Evolutionary conservation across 2,329 filamentous ascomycete species (phyloP).

Genomic region (Diaporthe citriasiana): DNA sequence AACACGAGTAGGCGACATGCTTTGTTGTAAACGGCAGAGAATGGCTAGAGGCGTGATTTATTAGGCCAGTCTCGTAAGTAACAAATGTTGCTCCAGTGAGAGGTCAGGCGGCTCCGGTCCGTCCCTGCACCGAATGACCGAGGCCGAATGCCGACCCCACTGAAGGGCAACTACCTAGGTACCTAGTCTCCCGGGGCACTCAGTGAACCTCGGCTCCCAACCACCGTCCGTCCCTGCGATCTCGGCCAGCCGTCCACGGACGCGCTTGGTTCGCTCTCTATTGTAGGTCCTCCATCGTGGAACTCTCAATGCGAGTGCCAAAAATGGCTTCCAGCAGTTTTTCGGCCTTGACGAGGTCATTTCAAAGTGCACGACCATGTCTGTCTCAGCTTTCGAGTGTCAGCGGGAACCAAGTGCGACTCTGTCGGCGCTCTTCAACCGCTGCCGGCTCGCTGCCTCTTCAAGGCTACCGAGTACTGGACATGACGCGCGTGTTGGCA

Average conservation of each 20-base stretch:
- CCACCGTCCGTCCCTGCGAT: slow-evolving; percentile 7
- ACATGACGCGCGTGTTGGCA: slow-evolving; percentile 96
- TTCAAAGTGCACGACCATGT: background rate
- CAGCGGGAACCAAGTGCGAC: background rate
- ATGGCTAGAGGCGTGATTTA: background rate
- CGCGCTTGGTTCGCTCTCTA: background rate
- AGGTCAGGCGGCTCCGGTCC: slow-evolving; percentile 1
- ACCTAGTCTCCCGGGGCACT: background rate
- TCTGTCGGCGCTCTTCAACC: slow-evolving; percentile 33
- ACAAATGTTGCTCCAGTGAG: no score
- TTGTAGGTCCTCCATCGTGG: background rate
- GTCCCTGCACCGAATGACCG: background rate
- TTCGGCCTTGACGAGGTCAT: slow-evolving; percentile 10
- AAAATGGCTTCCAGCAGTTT: slow-evolving; percentile 31
- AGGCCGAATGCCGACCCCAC: slow-evolving; percentile 20
- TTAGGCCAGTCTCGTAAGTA: no score
- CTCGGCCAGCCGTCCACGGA: slow-evolving; percentile 7
- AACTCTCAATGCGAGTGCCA: background rate
- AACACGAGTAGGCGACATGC: background rate
- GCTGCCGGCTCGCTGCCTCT: slow-evolving; percentile 69
- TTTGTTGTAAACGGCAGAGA: background rate
- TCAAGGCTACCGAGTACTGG: slow-evolving; percentile 88
- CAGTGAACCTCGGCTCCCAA: slow-evolving; percentile 36
- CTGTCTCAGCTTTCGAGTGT: background rate
- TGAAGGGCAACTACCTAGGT: slow-evolving; percentile 1